Evolutionary conservation across 148 eudicot species (phyloP).

Genomic region (Linanthus parryae): DNA sequence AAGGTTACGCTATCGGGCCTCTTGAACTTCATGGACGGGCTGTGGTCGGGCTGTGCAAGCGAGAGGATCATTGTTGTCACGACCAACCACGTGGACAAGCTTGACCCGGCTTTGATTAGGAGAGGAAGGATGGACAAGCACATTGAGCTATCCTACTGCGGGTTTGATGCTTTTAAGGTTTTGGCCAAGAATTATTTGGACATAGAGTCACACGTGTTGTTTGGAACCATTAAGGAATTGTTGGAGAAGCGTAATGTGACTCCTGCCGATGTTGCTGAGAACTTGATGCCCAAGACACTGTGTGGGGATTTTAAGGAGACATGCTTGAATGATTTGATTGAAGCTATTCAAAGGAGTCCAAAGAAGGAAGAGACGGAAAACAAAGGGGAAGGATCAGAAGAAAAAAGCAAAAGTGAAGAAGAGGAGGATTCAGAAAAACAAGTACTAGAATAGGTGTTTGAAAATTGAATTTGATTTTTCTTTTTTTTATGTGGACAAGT

Average conservation of each 20-base stretch:
- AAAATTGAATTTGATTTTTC: too few relatives aligned
- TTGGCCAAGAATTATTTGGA: constrained; percentile 23
- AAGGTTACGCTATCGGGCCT: constrained; percentile 19
- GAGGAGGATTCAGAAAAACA: too few relatives aligned
- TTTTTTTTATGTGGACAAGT: too few relatives aligned
- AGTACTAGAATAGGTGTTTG: too few relatives aligned
- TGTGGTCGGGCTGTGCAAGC: constrained; percentile 17
- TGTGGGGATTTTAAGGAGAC: constrained; percentile 16
- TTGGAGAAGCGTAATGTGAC: constrained; percentile 23
- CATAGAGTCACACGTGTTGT: constrained; percentile 29
- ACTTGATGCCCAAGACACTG: constrained; percentile 35
- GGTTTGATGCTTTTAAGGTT: constrained; percentile 14
- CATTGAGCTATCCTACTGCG: constrained; percentile 12
- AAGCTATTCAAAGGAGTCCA: constrained; percentile 31
- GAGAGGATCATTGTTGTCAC: constrained; percentile 13
- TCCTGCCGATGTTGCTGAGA: constrained; percentile 58
- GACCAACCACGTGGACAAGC: constrained; percentile 15
- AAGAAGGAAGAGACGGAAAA: constrained; percentile 24
- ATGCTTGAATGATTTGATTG: constrained; percentile 26
- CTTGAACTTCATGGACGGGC: constrained; percentile 16
- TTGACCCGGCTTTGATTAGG: constrained; percentile 14
- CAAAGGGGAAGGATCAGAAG: constrained; percentile 4
- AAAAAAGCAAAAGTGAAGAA: neutral
- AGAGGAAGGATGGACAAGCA: constrained; percentile 20
- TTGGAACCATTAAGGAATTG: constrained; percentile 15